Evolutionary conservation across 108 stramenopile genomes (phyloP), one percentile per base, ranked within the genome.

Genomic region (Fragilariopsis cylindrus): DNA sequence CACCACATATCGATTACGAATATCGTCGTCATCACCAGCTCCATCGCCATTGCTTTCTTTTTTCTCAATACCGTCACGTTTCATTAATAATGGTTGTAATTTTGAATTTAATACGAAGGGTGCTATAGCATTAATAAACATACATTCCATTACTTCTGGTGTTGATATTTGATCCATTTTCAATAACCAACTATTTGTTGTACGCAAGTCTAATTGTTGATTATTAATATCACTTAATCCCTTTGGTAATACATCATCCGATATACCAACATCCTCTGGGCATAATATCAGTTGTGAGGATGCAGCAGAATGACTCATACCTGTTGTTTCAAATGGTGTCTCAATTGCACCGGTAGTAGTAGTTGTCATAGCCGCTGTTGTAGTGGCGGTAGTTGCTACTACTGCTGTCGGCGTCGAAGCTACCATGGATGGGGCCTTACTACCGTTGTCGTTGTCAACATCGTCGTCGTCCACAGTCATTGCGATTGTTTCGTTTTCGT

Each of bases 121-220:
- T 2, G 93, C 92, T 57, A 97, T 89, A 45, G 92, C 92, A 79
- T 97, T 97, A 46, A 97, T 81, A 70, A 94, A 93, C 90, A 97
- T 86, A 55, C 90, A 92, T 73, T 97, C 96, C 81, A 94, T 92
- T 16, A 94, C 66, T 76, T 97, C 96, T 1, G 96, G 91, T 3
- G 94, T 95, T 7, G 89, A 89, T 0, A 97, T 88, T 53, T 97
- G 82, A 30, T 92, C 92, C 83, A 97, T 85, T 63, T 93, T 95
- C 54, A 94, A 76, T n/a, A 93, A 60, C 96, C 96, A 97, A 43
- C 89, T 91, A 75, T 95, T 97, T 2, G 77, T 80, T 43, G 73
- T 82, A 47, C 94, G 68, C 63, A 97, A 79, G 84, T 97, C 96
- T 15, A 97, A 72, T 76, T 95, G 94, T 21, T 97, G 94, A 5